phyloP scores from a whole-genome alignment of 352 stramenopile species.

The Pythium sp. region DNA sequence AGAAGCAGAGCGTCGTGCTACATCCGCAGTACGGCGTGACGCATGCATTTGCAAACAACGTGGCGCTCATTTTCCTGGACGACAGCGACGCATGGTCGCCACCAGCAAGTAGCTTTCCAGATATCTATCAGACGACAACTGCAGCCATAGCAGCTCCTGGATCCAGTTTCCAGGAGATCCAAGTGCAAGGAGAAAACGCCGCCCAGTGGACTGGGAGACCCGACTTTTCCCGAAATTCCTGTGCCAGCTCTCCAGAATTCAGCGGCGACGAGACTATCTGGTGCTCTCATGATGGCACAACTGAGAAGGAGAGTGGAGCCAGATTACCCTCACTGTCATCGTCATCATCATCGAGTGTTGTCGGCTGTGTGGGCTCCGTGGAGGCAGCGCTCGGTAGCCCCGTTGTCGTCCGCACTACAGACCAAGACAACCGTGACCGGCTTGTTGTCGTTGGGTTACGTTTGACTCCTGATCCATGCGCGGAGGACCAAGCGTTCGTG shows the following conservation, averaged over 20 bases:
- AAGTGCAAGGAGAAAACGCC: background rate
- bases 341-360: background rate
- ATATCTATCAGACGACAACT: background rate
- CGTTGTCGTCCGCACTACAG: background rate
- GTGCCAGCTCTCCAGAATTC: background rate
- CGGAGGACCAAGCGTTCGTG: conserved; percentile 1
- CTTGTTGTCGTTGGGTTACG: conserved; percentile 1
- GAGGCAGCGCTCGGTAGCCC: conserved; percentile 3
- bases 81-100: background rate
- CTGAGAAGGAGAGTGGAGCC: too few species aligned
- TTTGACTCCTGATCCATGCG: background rate
- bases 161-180: conserved; percentile 3
- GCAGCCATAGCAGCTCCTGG: background rate
- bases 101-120: background rate
- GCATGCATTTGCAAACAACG: conserved; percentile 10
- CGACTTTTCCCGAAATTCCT: conserved; percentile 1
- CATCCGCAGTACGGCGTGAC: conserved; percentile 5
- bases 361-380: background rate
- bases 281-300: background rate
- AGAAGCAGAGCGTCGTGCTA: background rate
- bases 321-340: background rate
- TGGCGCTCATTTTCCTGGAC: conserved; percentile 11
- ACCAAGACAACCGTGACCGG: background rate
- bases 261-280: conserved; percentile 2
- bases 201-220: background rate